Conservation (phyloP, 495 filamentous ascomycete species). For the Penicillium longicatenatum region DNA sequence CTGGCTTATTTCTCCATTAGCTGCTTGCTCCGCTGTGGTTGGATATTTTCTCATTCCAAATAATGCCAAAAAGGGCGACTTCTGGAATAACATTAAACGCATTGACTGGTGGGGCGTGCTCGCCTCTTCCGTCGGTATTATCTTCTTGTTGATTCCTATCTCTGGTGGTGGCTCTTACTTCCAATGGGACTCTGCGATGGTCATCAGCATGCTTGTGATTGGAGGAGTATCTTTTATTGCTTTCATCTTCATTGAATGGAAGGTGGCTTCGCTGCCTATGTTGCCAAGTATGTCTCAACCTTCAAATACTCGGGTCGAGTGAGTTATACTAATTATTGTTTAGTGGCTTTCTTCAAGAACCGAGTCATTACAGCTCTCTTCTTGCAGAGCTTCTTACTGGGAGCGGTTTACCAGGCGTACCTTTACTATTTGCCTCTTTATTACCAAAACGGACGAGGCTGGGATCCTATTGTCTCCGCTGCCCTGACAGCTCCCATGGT, state of each 20-base stretch:
- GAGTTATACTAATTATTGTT: constrained; percentile 16
- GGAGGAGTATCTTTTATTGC: constrained; percentile 46
- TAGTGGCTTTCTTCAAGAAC: constrained; percentile 58
- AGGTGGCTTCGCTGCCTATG: constrained; percentile 59
- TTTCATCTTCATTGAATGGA: constrained; percentile 61
- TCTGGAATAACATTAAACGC: constrained; percentile 47
- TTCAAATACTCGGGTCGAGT: neutral
- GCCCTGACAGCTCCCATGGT: constrained; percentile 57
- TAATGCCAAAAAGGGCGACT: constrained; percentile 36
- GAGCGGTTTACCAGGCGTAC: constrained; percentile 58
- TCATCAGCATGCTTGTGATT: constrained; percentile 62
- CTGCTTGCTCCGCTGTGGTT: constrained; percentile 41
- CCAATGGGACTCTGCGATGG: constrained; percentile 59
- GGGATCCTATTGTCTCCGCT: constrained; percentile 51
- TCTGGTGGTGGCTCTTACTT: constrained; percentile 64
- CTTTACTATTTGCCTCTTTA: constrained; percentile 56
- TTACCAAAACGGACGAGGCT: constrained; percentile 56
- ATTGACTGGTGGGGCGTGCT: constrained; percentile 60
- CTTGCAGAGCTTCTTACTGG: constrained; percentile 61
- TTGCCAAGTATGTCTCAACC: constrained; percentile 49
- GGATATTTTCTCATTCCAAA: constrained; percentile 48
- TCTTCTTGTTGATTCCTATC: constrained; percentile 62
- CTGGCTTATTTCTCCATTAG: constrained; percentile 46
- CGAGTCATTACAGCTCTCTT: constrained; percentile 54
- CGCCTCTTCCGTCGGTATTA: constrained; percentile 52